Base-by-base conservation (phyloP, 495 filamentous ascomycete genomes). In the Xylaria bambusicola region DNA sequence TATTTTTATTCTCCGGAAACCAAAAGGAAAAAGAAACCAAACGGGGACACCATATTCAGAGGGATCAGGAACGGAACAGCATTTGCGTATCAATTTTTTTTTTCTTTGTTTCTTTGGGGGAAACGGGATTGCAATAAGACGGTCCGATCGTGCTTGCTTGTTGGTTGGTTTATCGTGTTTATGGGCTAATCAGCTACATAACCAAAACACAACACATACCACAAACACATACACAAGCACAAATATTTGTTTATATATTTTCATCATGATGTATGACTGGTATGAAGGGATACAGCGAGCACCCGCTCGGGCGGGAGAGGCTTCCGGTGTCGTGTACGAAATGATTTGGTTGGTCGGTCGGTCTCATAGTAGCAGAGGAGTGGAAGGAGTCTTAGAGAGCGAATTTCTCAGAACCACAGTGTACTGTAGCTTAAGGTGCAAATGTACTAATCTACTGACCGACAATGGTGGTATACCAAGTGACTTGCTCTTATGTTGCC, bases 211-310 rank as follows among this genome's bases (percentile, higher is more conserved):
- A n/a, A n/a, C n/a, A n/a, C n/a, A n/a, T n/a, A n/a, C n/a, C 29
- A 5, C 29, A 33, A 5, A 33, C 29, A 5, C 29, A 33, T 10
- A 33, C 29, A 33, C 29, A 5, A 5, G 31, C 26, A 41, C 31
- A 49, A 42, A 13, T 21, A 38, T 26, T 12, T 56, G 31, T 36
- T 23, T n/a, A n/a, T n/a, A n/a, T n/a, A n/a, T n/a, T 56, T 42
- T 56, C 53, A 35, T 56, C 46, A 56, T 18, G 53, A 56, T 26
- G 41, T 36, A 56, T 36, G 53, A 56, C 53, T 17, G 53, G 36
- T 47, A 56, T 36, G 53, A 56, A 56, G 40, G 24, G 12, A 4
- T 18, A 44, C 20, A 33, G 12, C 31, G 20, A 33, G 10, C 29
- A 33, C 29, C 23, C 31, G 33, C 10, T 27, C 8, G 27, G 26